Base-by-base conservation (phyloP, 2,329 filamentous ascomycete species). In the Penicillium sp. region DNA sequence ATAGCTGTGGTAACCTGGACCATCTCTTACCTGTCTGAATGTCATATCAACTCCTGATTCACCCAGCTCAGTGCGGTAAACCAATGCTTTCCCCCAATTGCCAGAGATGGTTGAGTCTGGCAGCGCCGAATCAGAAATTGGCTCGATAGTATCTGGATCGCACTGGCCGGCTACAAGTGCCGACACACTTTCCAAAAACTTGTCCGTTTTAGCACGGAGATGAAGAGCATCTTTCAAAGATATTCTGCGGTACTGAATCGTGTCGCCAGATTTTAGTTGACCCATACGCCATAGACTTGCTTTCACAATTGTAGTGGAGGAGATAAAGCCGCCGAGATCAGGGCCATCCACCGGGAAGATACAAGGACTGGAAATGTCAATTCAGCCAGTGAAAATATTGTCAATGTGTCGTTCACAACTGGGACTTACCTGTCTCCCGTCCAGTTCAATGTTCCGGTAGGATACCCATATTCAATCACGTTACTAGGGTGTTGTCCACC, bases 401-500 rank as follows among this genome's bases (percentile, higher is more conserved):
- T 4, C 24, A 26, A 4, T 8, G 29, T 19, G 7, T 3, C 1
- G 29, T 41, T 17, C n/a, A 2, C 24, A 7, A 29, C 13, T 15
- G 5, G 15, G 3, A 35, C 43, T 28, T 17, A 15, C 33, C 26
- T 31, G 12, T 45, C 43, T 31, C 43, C 43, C 3, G 45, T 41
- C 37, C 31, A 47, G n/a, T 41, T 41, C 22, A 47, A 21, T 21
- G 33, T 21, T 12, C 43, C 43, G 10, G 8, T 29, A 2, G 43
- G 43, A n/a, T 82, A 84, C 2, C 80, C 79, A 55, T 82, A 81
- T 53, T 80, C 77, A 21, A 79, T 73, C 15, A 79, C 58, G 53
- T 83, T 82, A 31, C 72, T 76, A 0, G 82, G 82, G 61, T 85
- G 82, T 1, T 77, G 73, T 10, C 82, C 82, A 7, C 80, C 82